Percentiles rank a stretch among this genome's conserved stretches.
Conservation (phyloP, 805 yeast species). For the Spathaspora girioi region DNA sequence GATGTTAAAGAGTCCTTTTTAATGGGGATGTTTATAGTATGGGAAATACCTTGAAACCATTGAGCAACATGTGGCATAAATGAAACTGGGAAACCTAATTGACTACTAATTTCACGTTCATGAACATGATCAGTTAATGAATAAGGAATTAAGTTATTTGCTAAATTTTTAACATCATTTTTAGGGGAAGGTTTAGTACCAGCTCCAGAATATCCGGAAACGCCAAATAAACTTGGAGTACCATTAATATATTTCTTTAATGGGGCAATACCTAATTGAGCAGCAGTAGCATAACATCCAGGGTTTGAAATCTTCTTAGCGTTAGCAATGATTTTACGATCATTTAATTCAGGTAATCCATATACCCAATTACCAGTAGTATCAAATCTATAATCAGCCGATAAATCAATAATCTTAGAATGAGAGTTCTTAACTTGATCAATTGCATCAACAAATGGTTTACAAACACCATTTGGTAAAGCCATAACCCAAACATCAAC, state of each 20-base stretch:
- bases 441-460: conserved; percentile 79
- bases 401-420: conserved; percentile 83
- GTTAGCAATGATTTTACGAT: conserved; percentile 59
- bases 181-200: conserved; percentile 98
- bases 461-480: conserved; percentile 94
- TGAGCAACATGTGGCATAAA: conserved; percentile 97
- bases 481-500: conserved; percentile 99
- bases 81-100: conserved; percentile 75
- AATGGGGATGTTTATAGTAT: conserved; percentile 88
- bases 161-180: conserved; percentile 74
- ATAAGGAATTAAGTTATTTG: conserved; percentile 88
- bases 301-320: conserved; percentile 91
- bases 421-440: conserved; percentile 60
- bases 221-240: conserved; percentile 86
- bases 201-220: conserved; percentile 98
- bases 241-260: conserved; percentile 65
- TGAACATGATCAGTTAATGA: conserved; percentile 95
- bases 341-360: conserved; percentile 90
- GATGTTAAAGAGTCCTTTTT: conserved; percentile 61
- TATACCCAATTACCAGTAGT: conserved; percentile 84
- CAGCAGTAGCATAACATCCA: conserved; percentile 99
- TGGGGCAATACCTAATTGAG: conserved; percentile 90
- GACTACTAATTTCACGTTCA: conserved; percentile 85
- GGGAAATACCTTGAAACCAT: conserved; percentile 98
- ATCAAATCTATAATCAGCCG: conserved; percentile 96